These are phyloP conservation scores for Lepiota subincarnata DNA, from an alignment of 768 basidiomycete genomes.

Conservation along the genomic window DNA sequence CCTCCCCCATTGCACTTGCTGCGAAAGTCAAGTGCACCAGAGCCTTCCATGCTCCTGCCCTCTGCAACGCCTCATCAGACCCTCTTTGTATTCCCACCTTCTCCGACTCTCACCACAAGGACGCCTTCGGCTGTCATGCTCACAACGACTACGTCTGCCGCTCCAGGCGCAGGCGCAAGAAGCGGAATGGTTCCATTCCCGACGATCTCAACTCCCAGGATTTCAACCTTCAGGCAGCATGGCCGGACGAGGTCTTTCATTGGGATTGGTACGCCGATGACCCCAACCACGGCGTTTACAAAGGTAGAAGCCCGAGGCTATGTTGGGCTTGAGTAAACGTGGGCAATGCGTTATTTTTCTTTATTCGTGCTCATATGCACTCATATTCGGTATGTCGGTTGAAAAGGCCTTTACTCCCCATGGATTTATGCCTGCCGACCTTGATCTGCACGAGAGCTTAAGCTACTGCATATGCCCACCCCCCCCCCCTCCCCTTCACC, in stretches of 20 bases:
- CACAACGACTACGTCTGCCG: constrained; percentile 53
- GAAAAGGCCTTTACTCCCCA: neutral
- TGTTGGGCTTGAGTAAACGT: constrained; percentile 45
- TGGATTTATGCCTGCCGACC: neutral
- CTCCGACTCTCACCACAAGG: constrained; percentile 51
- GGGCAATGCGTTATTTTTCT: neutral
- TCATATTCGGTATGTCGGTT: neutral
- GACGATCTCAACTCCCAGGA: constrained; percentile 58
- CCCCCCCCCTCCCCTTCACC: neutral
- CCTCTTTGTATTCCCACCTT: constrained; percentile 83
- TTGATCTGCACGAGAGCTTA: neutral
- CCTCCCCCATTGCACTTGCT: constrained; percentile 58
- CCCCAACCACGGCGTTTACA: constrained; percentile 78
- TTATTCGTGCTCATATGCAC: constrained; percentile 1
- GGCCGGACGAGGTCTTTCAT: constrained; percentile 74
- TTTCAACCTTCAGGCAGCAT: constrained; percentile 61
- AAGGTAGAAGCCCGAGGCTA: constrained; percentile 84
- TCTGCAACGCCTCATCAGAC: constrained; percentile 71
- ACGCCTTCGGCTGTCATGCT: constrained; percentile 83
- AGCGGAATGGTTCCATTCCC: constrained; percentile 49
- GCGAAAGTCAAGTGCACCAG: constrained; percentile 26
- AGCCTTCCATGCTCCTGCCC: constrained; percentile 20
- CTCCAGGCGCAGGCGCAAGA: constrained; percentile 17
- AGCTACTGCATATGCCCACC: neutral
- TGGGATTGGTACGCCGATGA: constrained; percentile 59